phyloP scores from a whole-genome alignment of 352 stramenopile species.

The Aphanomyces stellatus region DNA sequence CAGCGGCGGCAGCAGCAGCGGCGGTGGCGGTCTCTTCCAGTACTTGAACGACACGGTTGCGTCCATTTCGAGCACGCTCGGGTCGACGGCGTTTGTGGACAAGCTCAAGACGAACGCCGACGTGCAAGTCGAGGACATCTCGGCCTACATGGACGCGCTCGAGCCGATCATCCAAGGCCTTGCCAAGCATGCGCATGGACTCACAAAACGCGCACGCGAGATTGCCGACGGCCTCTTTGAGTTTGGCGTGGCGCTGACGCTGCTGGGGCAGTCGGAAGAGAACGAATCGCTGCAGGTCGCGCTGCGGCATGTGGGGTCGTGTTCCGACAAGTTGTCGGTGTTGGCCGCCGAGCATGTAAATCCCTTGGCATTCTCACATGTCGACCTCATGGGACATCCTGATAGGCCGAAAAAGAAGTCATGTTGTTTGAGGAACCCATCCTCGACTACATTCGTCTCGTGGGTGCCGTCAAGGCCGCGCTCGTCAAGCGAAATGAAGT shows the following conservation, averaged over 20 bases:
- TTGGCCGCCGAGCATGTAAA: slow-evolving; percentile 81
- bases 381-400: neutral
- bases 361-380: neutral
- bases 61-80: slow-evolving; percentile 72
- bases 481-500: slow-evolving; percentile 91
- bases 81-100: slow-evolving; percentile 27
- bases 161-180: slow-evolving; percentile 94
- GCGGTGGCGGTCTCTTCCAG: slow-evolving; percentile 67
- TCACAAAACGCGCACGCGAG: slow-evolving; percentile 92
- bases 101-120: slow-evolving; percentile 87
- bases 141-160: slow-evolving; percentile 92
- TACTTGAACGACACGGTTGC: slow-evolving; percentile 82
- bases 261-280: slow-evolving; percentile 91
- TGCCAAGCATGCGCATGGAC: slow-evolving; percentile 87
- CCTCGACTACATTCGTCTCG: slow-evolving; percentile 94
- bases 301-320: slow-evolving; percentile 87
- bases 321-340: slow-evolving; percentile 86
- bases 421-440: slow-evolving; percentile 93
- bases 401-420: slow-evolving; percentile 80
- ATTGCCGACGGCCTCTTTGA: slow-evolving; percentile 95
- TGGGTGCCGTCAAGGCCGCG: slow-evolving; percentile 92
- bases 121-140: slow-evolving; percentile 93
- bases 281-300: slow-evolving; percentile 88
- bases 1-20: slow-evolving; percentile 28
- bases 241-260: slow-evolving; percentile 93